These are phyloP conservation scores for Xanthoconium separans DNA, from an alignment of 1,284 basidiomycete species.

Conservation along the genomic window DNA sequence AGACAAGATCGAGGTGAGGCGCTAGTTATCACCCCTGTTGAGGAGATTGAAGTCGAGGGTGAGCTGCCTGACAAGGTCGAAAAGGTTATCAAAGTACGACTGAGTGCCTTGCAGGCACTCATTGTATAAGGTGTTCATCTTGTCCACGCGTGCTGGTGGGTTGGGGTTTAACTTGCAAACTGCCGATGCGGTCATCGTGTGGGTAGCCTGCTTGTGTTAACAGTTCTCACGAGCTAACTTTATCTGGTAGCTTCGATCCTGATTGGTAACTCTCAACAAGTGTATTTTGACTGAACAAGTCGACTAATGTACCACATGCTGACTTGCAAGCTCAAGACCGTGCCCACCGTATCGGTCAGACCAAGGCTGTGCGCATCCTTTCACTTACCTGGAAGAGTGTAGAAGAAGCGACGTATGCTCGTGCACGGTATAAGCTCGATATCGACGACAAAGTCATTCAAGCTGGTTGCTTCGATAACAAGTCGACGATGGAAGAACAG, in stretches of 20 bases:
- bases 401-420: conserved; percentile 95
- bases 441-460: conserved; percentile 99
- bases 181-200: conserved; percentile 99
- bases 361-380: conserved; percentile 95
- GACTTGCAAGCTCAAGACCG: conserved; percentile 99
- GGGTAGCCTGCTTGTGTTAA: conserved; percentile 40
- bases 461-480: conserved; percentile 99
- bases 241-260: conserved; percentile 72
- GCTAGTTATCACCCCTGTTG: conserved; percentile 95
- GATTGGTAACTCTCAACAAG: conserved; percentile 57
- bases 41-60: conserved; percentile 95
- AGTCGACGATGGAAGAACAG: conserved; percentile 96
- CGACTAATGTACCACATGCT: conserved; percentile 51
- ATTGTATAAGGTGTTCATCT: conserved; percentile 91
- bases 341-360: conserved; percentile 99
- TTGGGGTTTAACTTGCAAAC: conserved; percentile 97
- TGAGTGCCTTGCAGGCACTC: conserved; percentile 93
- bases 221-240: conserved; percentile 7
- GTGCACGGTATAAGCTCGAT: conserved; percentile 95
- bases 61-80: conserved; percentile 99
- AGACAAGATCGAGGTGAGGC: conserved; percentile 98
- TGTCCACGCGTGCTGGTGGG: conserved; percentile 97
- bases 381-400: conserved; percentile 97
- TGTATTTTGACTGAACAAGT: background rate
- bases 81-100: conserved; percentile 98